These are phyloP conservation scores for Dioszegia aurantiaca DNA, from an alignment of 768 basidiomycete genomes.

Conservation along the genomic window DNA sequence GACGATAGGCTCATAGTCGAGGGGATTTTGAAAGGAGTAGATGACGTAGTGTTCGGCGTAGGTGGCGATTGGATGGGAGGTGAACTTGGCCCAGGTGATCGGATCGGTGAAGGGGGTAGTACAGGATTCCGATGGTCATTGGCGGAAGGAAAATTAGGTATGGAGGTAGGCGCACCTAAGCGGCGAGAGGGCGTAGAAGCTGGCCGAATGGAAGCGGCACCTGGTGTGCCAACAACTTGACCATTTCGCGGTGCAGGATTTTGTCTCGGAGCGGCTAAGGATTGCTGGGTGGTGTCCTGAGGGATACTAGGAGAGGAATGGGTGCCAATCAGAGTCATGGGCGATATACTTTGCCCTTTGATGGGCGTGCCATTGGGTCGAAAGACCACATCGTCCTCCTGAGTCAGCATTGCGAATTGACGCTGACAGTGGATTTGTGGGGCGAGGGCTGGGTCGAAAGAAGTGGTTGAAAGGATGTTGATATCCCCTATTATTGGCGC, in stretches of 20 bases:
- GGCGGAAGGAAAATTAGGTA: slow-evolving; percentile 32
- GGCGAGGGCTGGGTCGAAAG: too few species aligned
- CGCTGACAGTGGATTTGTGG: too few species aligned
- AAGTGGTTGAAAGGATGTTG: too few species aligned
- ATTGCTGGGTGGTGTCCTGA: too few species aligned
- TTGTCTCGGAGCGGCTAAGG: neutral
- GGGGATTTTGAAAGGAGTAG: slow-evolving; percentile 10
- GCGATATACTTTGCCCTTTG: too few species aligned
- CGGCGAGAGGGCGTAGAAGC: slow-evolving; percentile 16
- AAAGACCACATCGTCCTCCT: slow-evolving; percentile 4
- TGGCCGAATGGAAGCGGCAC: neutral
- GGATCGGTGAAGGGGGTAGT: slow-evolving; percentile 29
- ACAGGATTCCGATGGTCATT: slow-evolving; percentile 25
- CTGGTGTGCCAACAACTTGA: neutral
- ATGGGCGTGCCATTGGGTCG: too few species aligned
- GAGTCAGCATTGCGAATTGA: slow-evolving; percentile 1
- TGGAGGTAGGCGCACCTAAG: slow-evolving; percentile 28
- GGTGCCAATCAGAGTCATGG: too few species aligned
- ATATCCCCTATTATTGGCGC: too few species aligned
- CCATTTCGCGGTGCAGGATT: neutral
- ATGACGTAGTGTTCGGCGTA: slow-evolving; percentile 5
- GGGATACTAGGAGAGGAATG: too few species aligned
- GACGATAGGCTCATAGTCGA: slow-evolving; percentile 1
- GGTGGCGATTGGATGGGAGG: slow-evolving; percentile 30
- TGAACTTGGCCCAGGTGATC: slow-evolving; percentile 26